phyloP scores from a whole-genome alignment of 805 yeast genomes.

The Ogataea pilisensis region DNA sequence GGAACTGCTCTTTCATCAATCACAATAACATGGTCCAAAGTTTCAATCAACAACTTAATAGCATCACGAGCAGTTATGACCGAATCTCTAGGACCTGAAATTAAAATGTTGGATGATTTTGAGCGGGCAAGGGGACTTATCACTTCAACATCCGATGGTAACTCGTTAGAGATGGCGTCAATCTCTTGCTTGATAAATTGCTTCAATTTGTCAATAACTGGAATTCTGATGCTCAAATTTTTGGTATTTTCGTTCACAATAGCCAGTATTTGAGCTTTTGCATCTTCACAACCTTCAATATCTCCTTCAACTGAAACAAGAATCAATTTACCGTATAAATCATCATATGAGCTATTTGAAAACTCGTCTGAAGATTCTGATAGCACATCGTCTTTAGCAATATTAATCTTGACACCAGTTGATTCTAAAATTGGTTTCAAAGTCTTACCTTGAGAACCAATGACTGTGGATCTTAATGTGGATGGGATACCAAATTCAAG shows the following conservation, averaged over 20 bases:
- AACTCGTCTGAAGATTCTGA: constrained; percentile 10
- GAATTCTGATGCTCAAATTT: constrained; percentile 44
- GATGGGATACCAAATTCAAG: constrained; percentile 68
- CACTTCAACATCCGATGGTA: constrained; percentile 28
- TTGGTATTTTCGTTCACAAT: constrained; percentile 77
- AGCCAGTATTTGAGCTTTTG: constrained; percentile 62
- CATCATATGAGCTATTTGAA: constrained; percentile 40
- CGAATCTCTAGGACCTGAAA: constrained; percentile 70
- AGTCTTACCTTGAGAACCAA: constrained; percentile 82
- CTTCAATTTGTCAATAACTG: constrained; percentile 39
- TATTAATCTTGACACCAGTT: constrained; percentile 66
- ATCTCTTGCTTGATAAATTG: constrained; percentile 42
- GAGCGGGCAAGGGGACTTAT: constrained; percentile 30
- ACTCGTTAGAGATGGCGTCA: constrained; percentile 8
- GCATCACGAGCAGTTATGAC: constrained; percentile 53
- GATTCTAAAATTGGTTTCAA: constrained; percentile 73
- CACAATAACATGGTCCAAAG: constrained; percentile 41
- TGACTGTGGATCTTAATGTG: constrained; percentile 68
- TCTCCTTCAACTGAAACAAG: constrained; percentile 76
- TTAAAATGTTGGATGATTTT: constrained; percentile 39
- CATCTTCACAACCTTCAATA: constrained; percentile 72
- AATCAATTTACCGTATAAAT: constrained; percentile 55
- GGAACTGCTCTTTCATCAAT: constrained; percentile 64
- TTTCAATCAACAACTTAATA: constrained; percentile 42
- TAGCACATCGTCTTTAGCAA: constrained; percentile 38